Conservation (phyloP, 306 rosid genomes). For the Malus fusca region DNA sequence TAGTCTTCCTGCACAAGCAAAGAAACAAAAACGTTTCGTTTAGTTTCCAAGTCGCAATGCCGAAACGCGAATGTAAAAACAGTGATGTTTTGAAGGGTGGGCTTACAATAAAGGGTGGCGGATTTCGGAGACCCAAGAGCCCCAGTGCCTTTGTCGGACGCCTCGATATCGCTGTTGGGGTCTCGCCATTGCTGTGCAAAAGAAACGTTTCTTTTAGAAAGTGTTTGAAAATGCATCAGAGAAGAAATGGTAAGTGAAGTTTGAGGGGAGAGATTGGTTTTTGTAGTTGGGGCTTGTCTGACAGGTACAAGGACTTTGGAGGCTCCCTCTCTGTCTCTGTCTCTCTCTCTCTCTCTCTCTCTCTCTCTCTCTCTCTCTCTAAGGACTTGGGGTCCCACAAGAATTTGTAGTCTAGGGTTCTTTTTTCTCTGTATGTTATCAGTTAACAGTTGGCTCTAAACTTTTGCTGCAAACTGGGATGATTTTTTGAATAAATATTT, state of each 20-base stretch:
- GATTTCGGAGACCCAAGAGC: conserved; percentile 98
- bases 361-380: conserved; percentile 40
- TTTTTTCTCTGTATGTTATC: conserved; percentile 3
- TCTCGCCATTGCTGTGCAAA: conserved; percentile 60
- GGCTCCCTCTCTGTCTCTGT: too few species aligned
- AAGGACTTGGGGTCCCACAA: conserved; percentile 47
- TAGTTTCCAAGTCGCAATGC: not conserved
- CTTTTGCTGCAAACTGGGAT: conserved; percentile 11
- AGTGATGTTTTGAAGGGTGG: not conserved
- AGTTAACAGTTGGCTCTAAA: conserved; percentile 32
- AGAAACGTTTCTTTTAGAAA: conserved; percentile 22
- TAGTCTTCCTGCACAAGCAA: conserved; percentile 61
- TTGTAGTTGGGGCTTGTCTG: conserved; percentile 44
- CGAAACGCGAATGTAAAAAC: not conserved
- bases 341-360: conserved; percentile 30
- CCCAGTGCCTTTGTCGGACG: conserved; percentile 98
- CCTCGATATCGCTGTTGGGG: conserved; percentile 92
- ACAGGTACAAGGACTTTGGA: not conserved
- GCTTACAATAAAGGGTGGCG: conserved; percentile 92
- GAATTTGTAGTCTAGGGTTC: conserved; percentile 13
- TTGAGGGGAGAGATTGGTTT: conserved; percentile 29
- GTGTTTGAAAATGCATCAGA: conserved; percentile 31
- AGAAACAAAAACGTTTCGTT: conserved; percentile 2
- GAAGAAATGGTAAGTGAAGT: not conserved
- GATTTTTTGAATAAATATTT: conserved; percentile 21